Conservation (phyloP, 306 rosid species). For the Vicia sativa region DNA sequence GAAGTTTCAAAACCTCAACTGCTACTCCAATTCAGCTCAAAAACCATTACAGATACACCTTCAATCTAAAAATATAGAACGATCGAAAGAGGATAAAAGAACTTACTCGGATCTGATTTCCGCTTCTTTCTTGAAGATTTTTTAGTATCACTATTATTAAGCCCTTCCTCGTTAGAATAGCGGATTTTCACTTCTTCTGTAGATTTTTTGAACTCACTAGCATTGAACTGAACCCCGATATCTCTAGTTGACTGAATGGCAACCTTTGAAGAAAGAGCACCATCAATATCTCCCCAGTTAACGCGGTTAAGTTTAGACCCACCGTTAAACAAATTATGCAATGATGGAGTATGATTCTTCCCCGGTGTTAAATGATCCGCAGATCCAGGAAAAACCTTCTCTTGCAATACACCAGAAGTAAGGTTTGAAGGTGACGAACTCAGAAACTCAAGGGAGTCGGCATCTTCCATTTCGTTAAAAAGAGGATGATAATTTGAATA, state of each 20-base stretch:
- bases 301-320: slow-evolving; percentile 68
- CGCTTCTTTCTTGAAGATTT: slow-evolving; percentile 66
- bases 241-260: slow-evolving; percentile 55
- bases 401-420: slow-evolving; percentile 52
- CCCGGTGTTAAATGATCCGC: slow-evolving; percentile 51
- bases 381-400: slow-evolving; percentile 55
- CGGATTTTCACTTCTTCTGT: slow-evolving; percentile 62
- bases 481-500: slow-evolving; percentile 53
- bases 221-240: slow-evolving; percentile 75
- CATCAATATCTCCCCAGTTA: slow-evolving; percentile 67
- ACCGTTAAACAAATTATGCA: slow-evolving; percentile 81
- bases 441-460: slow-evolving; percentile 55
- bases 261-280: slow-evolving; percentile 48
- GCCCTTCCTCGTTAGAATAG: slow-evolving; percentile 50
- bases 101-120: slow-evolving; percentile 66
- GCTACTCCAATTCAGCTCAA: no score
- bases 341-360: slow-evolving; percentile 60
- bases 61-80: neutral
- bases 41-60: neutral
- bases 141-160: slow-evolving; percentile 16
- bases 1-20: no score
- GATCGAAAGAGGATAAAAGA: slow-evolving; percentile 13
- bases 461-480: slow-evolving; percentile 88
- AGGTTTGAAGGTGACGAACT: slow-evolving; percentile 50
- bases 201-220: slow-evolving; percentile 69